Percentiles rank a stretch among this genome's conserved stretches.
Evolutionary conservation across 768 basidiomycete genomes (phyloP).

Genomic region (Leccinum variicolor): DNA sequence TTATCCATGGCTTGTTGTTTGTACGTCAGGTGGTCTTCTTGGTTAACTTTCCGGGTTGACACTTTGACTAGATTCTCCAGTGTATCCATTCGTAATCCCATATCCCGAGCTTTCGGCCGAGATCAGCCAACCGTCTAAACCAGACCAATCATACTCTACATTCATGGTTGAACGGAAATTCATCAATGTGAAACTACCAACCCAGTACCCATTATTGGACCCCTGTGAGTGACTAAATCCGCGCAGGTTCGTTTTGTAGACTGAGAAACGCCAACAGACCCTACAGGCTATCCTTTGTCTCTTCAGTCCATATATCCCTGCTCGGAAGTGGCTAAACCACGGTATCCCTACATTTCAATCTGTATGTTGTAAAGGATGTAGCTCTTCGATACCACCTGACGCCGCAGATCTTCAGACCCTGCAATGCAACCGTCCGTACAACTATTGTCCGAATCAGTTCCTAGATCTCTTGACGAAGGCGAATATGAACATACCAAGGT

Average conservation of each 20-base stretch:
- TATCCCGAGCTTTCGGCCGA: constrained; percentile 11
- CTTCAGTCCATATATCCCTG: constrained; percentile 23
- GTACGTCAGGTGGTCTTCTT: constrained; percentile 23
- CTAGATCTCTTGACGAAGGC: constrained; percentile 6
- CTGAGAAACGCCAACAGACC: constrained; percentile 7
- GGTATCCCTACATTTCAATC: constrained; percentile 23
- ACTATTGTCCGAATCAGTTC: constrained; percentile 4
- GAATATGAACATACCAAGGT: neutral
- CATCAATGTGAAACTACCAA: constrained; percentile 12
- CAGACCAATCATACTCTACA: neutral
- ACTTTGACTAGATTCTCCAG: constrained; percentile 17
- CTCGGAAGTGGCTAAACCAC: neutral
- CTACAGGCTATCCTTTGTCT: constrained; percentile 28
- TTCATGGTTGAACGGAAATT: neutral
- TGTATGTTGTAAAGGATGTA: constrained; percentile 17
- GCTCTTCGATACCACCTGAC: neutral
- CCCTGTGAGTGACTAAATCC: constrained; percentile 30
- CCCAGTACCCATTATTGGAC: constrained; percentile 27
- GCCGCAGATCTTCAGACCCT: constrained; percentile 4
- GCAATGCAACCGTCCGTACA: constrained; percentile 16
- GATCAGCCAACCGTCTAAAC: neutral
- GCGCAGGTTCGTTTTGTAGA: neutral
- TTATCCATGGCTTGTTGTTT: constrained; percentile 39
- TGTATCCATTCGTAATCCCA: constrained; percentile 20
- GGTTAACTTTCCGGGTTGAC: neutral